Evolutionary conservation across 225 moss, liverwort and hornwort species (phyloP).

Genomic region (Straminergon stramineum): DNA sequence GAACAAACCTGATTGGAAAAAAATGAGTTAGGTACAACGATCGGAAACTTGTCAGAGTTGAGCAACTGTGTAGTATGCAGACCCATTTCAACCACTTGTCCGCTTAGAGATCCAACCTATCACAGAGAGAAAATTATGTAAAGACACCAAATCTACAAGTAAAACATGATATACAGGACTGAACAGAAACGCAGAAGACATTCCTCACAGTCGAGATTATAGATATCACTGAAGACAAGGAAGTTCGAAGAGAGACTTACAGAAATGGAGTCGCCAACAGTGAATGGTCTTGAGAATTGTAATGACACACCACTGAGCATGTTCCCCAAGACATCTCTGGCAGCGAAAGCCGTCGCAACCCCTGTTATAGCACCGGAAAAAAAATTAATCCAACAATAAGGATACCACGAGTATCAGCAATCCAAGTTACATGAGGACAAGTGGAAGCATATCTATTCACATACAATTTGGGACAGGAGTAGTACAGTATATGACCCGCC

Average conservation of each 20-base stretch:
- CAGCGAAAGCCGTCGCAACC: conserved; percentile 92
- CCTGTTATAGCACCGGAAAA: conserved; percentile 28
- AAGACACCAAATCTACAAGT: not conserved
- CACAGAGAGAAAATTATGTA: not conserved
- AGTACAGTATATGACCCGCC: not conserved
- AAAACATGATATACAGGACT: not conserved
- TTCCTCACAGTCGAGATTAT: not conserved
- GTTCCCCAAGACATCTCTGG: conserved; percentile 80
- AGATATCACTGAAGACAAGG: not conserved
- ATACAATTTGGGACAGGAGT: not conserved
- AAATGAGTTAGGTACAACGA: conserved; percentile 75
- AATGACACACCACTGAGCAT: conserved; percentile 71
- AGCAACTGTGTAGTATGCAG: conserved; percentile 75
- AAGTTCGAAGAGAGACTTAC: conserved; percentile 18
- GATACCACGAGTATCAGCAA: not conserved
- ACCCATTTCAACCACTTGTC: conserved; percentile 87
- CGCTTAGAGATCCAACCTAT: conserved; percentile 70
- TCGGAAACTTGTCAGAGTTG: conserved; percentile 63
- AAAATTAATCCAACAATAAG: not conserved
- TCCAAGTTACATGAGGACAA: not conserved
- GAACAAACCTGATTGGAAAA: conserved; percentile 73
- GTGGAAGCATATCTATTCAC: not conserved
- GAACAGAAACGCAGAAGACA: not conserved
- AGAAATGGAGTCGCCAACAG: conserved; percentile 61
- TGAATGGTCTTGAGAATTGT: conserved; percentile 70